These are phyloP conservation scores for Fusarium tuaranense DNA, from an alignment of 2,329 filamentous ascomycete genomes.

Conservation along the genomic window DNA sequence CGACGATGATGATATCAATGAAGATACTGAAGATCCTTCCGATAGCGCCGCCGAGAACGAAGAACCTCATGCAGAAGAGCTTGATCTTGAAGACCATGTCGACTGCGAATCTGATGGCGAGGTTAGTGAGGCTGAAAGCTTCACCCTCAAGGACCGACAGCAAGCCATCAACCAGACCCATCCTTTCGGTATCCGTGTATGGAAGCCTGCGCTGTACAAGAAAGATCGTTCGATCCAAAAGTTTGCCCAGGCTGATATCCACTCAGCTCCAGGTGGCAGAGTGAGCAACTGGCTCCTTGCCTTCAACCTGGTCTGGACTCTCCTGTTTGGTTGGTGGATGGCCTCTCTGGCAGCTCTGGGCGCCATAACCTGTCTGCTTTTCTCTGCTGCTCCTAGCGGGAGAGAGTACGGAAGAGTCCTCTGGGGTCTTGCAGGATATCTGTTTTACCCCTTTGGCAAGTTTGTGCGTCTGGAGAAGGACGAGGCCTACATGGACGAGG, in stretches of 20 bases:
- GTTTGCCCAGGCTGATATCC: constrained; percentile 95
- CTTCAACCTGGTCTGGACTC: constrained; percentile 91
- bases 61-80: constrained; percentile 52
- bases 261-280: constrained; percentile 89
- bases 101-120: constrained; percentile 77
- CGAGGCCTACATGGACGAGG: constrained; percentile 93
- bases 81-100: constrained; percentile 59
- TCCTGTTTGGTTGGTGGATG: constrained; percentile 97
- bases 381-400: constrained; percentile 83
- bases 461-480: constrained; percentile 95
- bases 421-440: constrained; percentile 84
- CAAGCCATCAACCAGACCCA: constrained; percentile 99
- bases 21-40: constrained; percentile 31
- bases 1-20: constrained; percentile 37
- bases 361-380: constrained; percentile 81
- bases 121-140: constrained; percentile 94
- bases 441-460: constrained; percentile 97
- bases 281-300: constrained; percentile 87
- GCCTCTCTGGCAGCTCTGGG: constrained; percentile 79
- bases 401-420: constrained; percentile 88
- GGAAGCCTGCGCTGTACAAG: constrained; percentile 99
- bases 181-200: constrained; percentile 97
- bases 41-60: constrained; percentile 45
- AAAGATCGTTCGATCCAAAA: constrained; percentile 97
- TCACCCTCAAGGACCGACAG: constrained; percentile 96